phyloP scores from a whole-genome alignment of 129 eudicot species.

The Chrysanthemum makinoi region DNA sequence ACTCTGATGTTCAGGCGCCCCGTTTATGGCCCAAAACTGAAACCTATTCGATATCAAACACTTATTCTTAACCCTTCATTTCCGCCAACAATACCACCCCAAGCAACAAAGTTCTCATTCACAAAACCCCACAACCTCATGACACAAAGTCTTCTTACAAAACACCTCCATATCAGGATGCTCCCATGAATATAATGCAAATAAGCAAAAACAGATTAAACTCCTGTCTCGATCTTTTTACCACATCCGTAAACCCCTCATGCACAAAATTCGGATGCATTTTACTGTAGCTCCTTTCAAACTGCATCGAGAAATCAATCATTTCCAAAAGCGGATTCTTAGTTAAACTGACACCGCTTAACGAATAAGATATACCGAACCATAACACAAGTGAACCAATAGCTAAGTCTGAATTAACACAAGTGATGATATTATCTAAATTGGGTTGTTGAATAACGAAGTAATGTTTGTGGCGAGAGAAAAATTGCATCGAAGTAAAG shows the following conservation, averaged over 20 bases:
- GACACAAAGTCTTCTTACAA: conserved; percentile 61
- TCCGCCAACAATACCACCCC: conserved; percentile 83
- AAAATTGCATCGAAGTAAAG: no score
- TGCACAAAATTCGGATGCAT: conserved; percentile 19
- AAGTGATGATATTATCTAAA: no score
- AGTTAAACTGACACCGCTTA: no score
- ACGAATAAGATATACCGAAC: no score
- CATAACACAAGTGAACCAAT: no score
- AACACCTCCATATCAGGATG: conserved; percentile 72
- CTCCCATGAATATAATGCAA: conserved; percentile 80
- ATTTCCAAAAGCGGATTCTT: conserved; percentile 48
- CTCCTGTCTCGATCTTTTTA: no score
- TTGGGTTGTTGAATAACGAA: no score
- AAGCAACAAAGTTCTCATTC: conserved; percentile 78
- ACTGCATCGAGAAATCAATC: conserved; percentile 51
- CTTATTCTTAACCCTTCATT: conserved; percentile 90
- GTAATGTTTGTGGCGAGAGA: no score
- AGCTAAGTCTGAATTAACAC: no score
- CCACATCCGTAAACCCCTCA: no score
- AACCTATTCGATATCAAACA: conserved; percentile 83
- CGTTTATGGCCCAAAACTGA: conserved; percentile 80
- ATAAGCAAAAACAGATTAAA: conserved; percentile 21
- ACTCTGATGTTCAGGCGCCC: conserved; percentile 80
- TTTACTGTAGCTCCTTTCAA: conserved; percentile 69
- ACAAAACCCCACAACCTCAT: conserved; percentile 55